Evolutionary conservation across 2,329 filamentous ascomycete genomes (phyloP).

Genomic region (Aspergillus chevalieri): DNA sequence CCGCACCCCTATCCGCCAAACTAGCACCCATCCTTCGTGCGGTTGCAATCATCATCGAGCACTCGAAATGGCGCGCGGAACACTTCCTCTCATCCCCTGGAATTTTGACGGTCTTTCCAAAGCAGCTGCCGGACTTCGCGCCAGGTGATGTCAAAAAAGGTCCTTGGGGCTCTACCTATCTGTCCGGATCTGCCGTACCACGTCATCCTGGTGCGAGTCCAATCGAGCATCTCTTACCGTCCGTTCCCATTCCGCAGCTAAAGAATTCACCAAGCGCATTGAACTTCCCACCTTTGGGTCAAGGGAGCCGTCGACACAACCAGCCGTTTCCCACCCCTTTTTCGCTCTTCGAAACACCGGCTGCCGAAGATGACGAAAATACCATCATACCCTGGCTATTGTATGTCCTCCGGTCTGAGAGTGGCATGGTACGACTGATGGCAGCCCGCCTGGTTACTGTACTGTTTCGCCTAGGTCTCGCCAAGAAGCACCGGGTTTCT

Average conservation of each 20-base stretch:
- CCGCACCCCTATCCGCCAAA: conserved; percentile 54
- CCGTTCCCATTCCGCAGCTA: conserved; percentile 31
- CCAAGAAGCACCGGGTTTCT: conserved; percentile 57
- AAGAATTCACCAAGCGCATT: conserved; percentile 26
- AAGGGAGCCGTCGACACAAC: conserved; percentile 27
- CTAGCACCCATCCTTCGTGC: conserved; percentile 70
- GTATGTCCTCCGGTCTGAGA: conserved; percentile 53
- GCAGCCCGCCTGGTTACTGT: conserved; percentile 64
- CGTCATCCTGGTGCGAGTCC: conserved; percentile 47
- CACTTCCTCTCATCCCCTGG: conserved; percentile 64
- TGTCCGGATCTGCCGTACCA: conserved; percentile 46
- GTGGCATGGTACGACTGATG: conserved; percentile 57
- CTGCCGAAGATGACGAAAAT: conserved; percentile 59
- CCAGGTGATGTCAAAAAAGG: conserved; percentile 44
- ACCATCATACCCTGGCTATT: conserved; percentile 70
- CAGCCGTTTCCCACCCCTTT: conserved; percentile 32
- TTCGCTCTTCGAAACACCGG: conserved; percentile 32
- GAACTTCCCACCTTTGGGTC: conserved; percentile 52
- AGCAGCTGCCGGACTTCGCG: conserved; percentile 46
- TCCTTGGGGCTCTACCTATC: conserved; percentile 50
- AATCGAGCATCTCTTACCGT: conserved; percentile 61
- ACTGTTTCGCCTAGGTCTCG: conserved; percentile 62
- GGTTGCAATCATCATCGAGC: conserved; percentile 66
- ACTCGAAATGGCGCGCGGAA: conserved; percentile 72
- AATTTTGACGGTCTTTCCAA: conserved; percentile 63